Base-by-base conservation (phyloP, 163 green algal genomes). In the Trebouxiophyceae sp. region DNA sequence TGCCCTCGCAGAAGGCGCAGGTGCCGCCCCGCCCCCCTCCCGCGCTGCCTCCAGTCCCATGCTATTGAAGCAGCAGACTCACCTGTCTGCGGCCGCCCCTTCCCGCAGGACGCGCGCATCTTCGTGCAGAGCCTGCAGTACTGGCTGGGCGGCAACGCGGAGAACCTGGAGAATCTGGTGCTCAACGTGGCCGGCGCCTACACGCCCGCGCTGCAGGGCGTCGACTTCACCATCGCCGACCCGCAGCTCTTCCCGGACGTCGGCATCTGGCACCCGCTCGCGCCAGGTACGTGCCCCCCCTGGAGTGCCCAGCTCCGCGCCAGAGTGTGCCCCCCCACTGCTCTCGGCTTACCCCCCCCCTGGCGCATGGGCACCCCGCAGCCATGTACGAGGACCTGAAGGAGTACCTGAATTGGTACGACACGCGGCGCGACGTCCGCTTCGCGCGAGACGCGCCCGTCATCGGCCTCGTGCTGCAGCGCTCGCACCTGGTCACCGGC, bases 371-470 rank as follows among this genome's bases (percentile, higher is more conserved):
- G 39, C 12, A 50, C 19, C 12, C 39, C 62, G 45, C 50, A 71
- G 71, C 45, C 68, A 97, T 98, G 88, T 99, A 96, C 66, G 93
- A 98, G 74, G 93, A 99, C 79, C 63, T 98, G 45, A 98, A 98
- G 84, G 93, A 99, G 85, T 99, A 98, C 81, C 84, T 98, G 31
- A 97, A 97, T 87, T 98, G 93, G 92, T 96, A 96, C 72, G 89
- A 96, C 74, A 96, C 91, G 19, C 86, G 93, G 62, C 85, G 83
- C 70, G 92, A 97, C 82, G 78, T 95, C 16, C 87, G 76, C 57
- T 92, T 96, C 72, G 77, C 76, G 2, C 76, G 79, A 57, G 89
- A 98, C 55, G 90, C 92, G 0, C 93, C 93, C 34, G 72, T 96
- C 57, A 86, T 99, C 33, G 93, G 93, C 33, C 81, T 99, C 63